Percentiles rank a stretch among this genome's conserved stretches.
These are phyloP conservation scores for Brassica juncea DNA, from an alignment of 345 rosid species.

Conservation along the genomic window DNA sequence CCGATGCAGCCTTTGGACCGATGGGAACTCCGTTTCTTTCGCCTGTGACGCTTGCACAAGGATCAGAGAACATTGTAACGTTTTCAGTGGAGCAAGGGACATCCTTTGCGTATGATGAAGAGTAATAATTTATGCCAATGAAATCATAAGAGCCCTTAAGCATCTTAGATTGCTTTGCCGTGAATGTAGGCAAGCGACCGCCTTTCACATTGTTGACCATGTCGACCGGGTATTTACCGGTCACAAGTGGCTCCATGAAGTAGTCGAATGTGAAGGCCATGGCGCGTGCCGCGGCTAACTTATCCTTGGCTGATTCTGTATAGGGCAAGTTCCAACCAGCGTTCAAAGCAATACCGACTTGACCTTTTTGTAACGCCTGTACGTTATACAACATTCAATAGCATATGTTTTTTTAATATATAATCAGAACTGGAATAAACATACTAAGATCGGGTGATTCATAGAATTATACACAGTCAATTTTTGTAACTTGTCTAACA, in stretches of 20 bases:
- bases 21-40: constrained; percentile 18
- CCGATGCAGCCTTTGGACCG: constrained; percentile 11
- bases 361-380: constrained; percentile 2
- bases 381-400: neutral
- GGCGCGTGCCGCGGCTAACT: constrained; percentile 9
- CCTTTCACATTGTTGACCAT: constrained; percentile 8
- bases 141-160: constrained; percentile 11
- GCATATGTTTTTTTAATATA: neutral
- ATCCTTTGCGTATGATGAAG: constrained; percentile 5
- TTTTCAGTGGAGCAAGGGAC: constrained; percentile 14
- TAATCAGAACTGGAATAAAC: neutral
- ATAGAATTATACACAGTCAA: neutral
- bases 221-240: constrained; percentile 16
- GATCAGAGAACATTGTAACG: constrained; percentile 13
- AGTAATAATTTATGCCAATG: constrained; percentile 27
- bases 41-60: constrained; percentile 16
- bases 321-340: constrained; percentile 20
- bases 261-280: constrained; percentile 13
- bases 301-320: constrained; percentile 6
- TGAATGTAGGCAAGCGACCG: constrained; percentile 6
- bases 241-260: constrained; percentile 17
- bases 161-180: constrained; percentile 6
- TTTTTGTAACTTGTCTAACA: neutral
- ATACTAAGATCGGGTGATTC: neutral
- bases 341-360: constrained; percentile 5